These are phyloP conservation scores for Podaxis rugospora DNA, from an alignment of 768 basidiomycete genomes.

Conservation along the genomic window DNA sequence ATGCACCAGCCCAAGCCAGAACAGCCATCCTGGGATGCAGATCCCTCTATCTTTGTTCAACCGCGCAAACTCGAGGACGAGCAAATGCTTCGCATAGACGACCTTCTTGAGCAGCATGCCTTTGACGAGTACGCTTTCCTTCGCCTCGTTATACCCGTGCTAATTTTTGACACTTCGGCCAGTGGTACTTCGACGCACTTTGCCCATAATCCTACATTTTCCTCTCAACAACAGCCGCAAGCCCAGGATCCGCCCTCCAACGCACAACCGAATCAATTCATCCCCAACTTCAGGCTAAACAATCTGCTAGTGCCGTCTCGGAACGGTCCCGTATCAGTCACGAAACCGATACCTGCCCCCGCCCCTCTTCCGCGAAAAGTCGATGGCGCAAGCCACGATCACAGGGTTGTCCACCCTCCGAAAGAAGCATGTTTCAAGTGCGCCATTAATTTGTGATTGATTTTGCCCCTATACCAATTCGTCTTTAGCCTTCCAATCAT, in stretches of 20 bases:
- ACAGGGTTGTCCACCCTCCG: conserved; percentile 64
- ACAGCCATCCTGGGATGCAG: conserved; percentile 40
- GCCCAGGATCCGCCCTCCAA: conserved; percentile 19
- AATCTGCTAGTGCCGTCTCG: conserved; percentile 29
- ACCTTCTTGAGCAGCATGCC: conserved; percentile 68
- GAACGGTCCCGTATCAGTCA: conserved; percentile 40
- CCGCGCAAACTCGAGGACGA: conserved; percentile 46
- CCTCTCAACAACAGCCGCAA: conserved; percentile 27
- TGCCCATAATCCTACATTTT: conserved; percentile 25
- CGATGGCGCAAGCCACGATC: conserved; percentile 43
- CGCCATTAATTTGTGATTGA: conserved; percentile 21
- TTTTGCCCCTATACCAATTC: neutral
- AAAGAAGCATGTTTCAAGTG: conserved; percentile 78
- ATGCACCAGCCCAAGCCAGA: conserved; percentile 36
- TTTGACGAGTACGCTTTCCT: conserved; percentile 64
- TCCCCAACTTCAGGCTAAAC: conserved; percentile 25
- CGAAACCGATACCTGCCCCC: conserved; percentile 67
- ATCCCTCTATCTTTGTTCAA: conserved; percentile 31
- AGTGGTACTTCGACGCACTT: conserved; percentile 33
- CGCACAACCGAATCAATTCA: conserved; percentile 17
- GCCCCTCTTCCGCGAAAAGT: conserved; percentile 52
- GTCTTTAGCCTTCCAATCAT: conserved; percentile 66
- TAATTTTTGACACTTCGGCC: conserved; percentile 13
- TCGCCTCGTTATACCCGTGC: conserved; percentile 10
- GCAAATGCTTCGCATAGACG: conserved; percentile 63